A percentile compares a stretch with the other conserved stretches of the same genome.
Conservation (phyloP, 805 yeast species). For the Kockiozyma suomiensis region DNA sequence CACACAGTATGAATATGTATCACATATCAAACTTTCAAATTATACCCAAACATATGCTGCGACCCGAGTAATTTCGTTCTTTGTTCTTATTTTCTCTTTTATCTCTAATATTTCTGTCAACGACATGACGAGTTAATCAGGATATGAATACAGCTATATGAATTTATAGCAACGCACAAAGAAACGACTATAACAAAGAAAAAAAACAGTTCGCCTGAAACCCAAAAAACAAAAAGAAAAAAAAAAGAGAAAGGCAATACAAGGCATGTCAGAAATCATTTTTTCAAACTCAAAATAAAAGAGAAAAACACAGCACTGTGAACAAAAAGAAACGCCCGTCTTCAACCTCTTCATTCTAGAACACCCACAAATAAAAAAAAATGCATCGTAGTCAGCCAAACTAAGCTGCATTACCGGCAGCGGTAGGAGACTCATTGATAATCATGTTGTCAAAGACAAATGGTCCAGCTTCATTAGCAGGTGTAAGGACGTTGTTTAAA, state of each 20-base stretch:
- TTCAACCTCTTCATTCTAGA: neutral
- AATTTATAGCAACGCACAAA: neutral
- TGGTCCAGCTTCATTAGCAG: constrained; percentile 33
- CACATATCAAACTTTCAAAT: too few species aligned
- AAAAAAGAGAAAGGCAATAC: neutral
- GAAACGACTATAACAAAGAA: neutral
- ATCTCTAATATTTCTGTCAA: too few species aligned
- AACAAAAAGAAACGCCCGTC: neutral
- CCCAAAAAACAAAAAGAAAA: neutral
- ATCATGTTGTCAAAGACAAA: constrained; percentile 34
- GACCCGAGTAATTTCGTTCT: too few species aligned
- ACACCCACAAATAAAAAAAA: neutral
- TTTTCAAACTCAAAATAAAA: too few species aligned
- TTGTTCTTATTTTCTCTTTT: too few species aligned
- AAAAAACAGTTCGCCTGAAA: too few species aligned
- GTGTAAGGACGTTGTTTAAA: constrained; percentile 23
- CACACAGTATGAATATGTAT: too few species aligned
- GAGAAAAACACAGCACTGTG: neutral
- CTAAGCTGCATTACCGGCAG: neutral
- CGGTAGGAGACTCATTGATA: constrained; percentile 1
- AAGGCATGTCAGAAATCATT: neutral
- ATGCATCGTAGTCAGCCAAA: neutral
- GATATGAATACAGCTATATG: too few species aligned
- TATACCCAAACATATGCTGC: too few species aligned
- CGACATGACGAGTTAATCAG: too few species aligned